Evolutionary conservation across 2,329 filamentous ascomycete genomes (phyloP).

Genomic region (Geosmithia putterillii): DNA sequence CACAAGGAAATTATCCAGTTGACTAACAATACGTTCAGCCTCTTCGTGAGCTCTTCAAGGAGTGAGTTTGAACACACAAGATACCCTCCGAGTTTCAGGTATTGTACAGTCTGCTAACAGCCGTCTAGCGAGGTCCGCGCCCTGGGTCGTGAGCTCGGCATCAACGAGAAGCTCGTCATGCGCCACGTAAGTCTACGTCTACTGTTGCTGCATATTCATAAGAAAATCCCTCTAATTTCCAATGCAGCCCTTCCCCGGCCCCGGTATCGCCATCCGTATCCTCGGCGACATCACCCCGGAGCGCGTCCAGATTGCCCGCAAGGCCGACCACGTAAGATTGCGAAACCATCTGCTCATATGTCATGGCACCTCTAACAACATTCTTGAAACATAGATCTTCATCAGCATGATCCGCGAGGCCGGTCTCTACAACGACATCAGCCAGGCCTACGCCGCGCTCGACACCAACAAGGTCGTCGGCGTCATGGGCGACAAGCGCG

Average conservation of each 20-base stretch:
- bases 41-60: conserved; percentile 1
- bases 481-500: conserved; percentile 51
- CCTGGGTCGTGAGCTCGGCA: conserved; percentile 13
- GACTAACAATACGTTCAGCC: conserved; percentile 2
- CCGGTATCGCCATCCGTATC: conserved; percentile 61
- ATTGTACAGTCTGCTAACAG: conserved; percentile 39
- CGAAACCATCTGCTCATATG: neutral
- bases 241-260: conserved; percentile 20
- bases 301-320: conserved; percentile 65
- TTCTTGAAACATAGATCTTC: conserved; percentile 46
- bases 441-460: conserved; percentile 34
- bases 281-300: conserved; percentile 75
- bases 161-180: conserved; percentile 13
- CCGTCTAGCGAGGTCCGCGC: conserved; percentile 4
- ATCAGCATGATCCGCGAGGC: conserved; percentile 62
- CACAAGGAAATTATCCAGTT: neutral
- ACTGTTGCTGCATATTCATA: neutral
- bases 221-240: neutral
- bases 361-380: neutral
- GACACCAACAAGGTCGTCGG: conserved; percentile 28
- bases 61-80: neutral
- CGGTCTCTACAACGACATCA: conserved; percentile 51
- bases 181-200: conserved; percentile 5
- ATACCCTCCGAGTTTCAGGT: neutral
- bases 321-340: conserved; percentile 46